Percentiles rank a stretch among this genome's conserved stretches.
phyloP scores from a whole-genome alignment of 345 rosid species.

The Aegle marmelos region DNA sequence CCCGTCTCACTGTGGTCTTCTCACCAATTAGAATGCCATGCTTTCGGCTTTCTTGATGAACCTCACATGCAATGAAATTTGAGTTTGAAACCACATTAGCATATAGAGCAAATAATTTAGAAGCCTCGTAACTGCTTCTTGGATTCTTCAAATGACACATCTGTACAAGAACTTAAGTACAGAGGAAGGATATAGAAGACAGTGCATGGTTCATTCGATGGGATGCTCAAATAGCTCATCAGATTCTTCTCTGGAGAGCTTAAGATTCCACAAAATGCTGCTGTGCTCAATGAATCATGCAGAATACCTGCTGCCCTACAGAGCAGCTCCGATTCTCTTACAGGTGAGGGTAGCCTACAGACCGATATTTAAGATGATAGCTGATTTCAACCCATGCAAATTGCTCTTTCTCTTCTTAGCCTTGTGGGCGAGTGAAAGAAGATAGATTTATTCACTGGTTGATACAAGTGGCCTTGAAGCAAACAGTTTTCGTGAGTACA shows the following conservation, averaged over 20 bases:
- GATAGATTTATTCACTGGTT: not conserved
- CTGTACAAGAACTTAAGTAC: not conserved
- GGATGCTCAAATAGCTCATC: not conserved
- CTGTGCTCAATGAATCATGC: not conserved
- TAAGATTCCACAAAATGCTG: not conserved
- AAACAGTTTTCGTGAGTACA: not conserved
- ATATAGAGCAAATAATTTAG: too few species aligned
- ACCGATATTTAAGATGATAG: not conserved
- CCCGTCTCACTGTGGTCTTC: conserved; percentile 69
- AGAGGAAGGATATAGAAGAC: not conserved
- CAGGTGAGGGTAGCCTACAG: not conserved
- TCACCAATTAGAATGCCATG: conserved; percentile 65
- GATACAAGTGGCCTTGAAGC: not conserved
- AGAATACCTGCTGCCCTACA: not conserved
- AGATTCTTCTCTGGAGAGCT: not conserved
- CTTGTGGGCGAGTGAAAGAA: not conserved
- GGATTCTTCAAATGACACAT: not conserved
- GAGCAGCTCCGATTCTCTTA: not conserved
- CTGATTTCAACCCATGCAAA: not conserved
- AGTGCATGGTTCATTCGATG: not conserved
- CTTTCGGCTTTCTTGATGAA: conserved; percentile 36
- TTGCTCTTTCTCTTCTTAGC: not conserved
- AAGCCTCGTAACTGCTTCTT: too few species aligned
- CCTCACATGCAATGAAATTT: not conserved
- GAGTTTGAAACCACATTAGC: not conserved